Base-by-base conservation (phyloP, 495 filamentous ascomycete genomes). In the Halenospora varia region DNA sequence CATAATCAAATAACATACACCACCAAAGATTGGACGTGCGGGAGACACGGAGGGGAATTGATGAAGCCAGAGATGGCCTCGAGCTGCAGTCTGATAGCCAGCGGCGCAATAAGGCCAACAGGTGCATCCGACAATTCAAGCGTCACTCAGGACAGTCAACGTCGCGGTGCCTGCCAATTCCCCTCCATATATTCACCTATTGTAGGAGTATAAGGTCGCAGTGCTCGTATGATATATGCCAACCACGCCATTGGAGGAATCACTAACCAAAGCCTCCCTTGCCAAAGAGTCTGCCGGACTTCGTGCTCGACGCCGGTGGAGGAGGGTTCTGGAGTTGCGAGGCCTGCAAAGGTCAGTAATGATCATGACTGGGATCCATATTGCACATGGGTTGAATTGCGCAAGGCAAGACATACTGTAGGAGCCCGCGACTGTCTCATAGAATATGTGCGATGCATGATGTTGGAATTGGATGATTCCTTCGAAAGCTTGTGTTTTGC, bases 371-470 rank as follows among this genome's bases (percentile, higher is more conserved):
- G 42, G 24, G 18, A 46, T 25, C 17, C 23, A 26, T n/a, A 3
- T n/a, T 17, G 24, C 24, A 22, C 35, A 10, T 24, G 22, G 19
- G 10, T 48, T 23, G 10, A 45, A 41, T 47, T 19, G 45, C 24
- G 48, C n/a, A 19, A 25, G 13, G 24, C n/a, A 13, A 47, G 0
- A 63, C 63, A 44, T 53, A 66, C 63, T 42, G 95, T 97, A 48
- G 95, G 95, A 64, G 88, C 88, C 80, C 94, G 86, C 77, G 89
- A 84, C 76, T 93, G 87, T 83, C 94, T 90, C 93, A 97, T 96
- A 62, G 92, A 96, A 70, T 98, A 98, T 62, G 94, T 96, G 63
- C 94, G 89, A 84, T 97, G 93, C 94, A 97, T 97, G 48, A 56
- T 76, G 71, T 54, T 53, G 56, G 42, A 11, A 35, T 50, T 10